Evolutionary conservation across 768 basidiomycete species (phyloP).

Genomic region (Trametes cinnabarina): DNA sequence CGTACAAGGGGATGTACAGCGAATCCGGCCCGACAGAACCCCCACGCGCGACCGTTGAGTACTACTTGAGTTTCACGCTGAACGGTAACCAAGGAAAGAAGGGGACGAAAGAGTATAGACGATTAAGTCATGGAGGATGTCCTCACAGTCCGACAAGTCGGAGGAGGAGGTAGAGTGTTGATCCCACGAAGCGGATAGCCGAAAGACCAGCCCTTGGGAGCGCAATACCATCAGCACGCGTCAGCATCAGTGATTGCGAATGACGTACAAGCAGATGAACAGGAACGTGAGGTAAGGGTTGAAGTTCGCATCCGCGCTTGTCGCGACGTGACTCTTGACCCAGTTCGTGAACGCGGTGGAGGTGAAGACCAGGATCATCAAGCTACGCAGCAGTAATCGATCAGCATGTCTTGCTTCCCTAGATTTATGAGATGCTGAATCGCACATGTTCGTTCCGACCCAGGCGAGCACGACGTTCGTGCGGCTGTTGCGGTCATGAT

Average conservation of each 20-base stretch:
- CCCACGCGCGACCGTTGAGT: neutral
- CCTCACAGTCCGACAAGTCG: slow-evolving; percentile 62
- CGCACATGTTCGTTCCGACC: slow-evolving; percentile 83
- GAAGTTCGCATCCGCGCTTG: slow-evolving; percentile 54
- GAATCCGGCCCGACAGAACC: slow-evolving; percentile 3
- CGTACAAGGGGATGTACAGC: slow-evolving; percentile 17
- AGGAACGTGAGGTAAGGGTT: slow-evolving; percentile 89
- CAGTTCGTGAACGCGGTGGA: slow-evolving; percentile 74
- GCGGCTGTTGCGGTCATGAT: slow-evolving; percentile 79
- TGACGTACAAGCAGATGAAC: slow-evolving; percentile 59
- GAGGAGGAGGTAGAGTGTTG: slow-evolving; percentile 74
- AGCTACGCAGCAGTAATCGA: slow-evolving; percentile 36
- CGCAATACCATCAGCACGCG: neutral
- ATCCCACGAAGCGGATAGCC: slow-evolving; percentile 77
- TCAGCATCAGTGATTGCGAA: neutral
- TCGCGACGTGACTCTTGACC: slow-evolving; percentile 57
- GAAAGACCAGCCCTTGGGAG: slow-evolving; percentile 68
- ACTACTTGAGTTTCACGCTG: neutral
- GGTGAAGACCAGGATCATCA: slow-evolving; percentile 74
- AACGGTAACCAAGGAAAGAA: neutral
- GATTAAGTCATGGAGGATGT: slow-evolving; percentile 3
- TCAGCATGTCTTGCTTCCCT: neutral
- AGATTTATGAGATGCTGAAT: slow-evolving; percentile 11
- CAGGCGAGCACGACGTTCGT: slow-evolving; percentile 83
- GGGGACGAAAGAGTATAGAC: neutral